These are phyloP conservation scores for Exophiala calicioides DNA, from an alignment of 2,329 filamentous ascomycete genomes.

Conservation along the genomic window DNA sequence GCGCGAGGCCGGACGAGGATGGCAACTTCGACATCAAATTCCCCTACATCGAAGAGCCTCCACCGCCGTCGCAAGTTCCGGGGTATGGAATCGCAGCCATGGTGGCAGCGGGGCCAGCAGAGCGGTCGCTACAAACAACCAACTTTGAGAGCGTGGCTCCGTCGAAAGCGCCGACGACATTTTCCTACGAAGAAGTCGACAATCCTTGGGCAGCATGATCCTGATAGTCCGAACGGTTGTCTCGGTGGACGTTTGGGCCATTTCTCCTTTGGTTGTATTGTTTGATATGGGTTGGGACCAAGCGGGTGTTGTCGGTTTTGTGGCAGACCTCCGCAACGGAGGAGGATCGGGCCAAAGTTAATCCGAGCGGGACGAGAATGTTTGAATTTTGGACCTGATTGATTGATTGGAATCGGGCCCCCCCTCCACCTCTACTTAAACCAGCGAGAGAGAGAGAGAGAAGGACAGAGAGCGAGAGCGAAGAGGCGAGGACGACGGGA, in stretches of 20 bases:
- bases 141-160: background rate
- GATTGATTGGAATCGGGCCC: too few species aligned
- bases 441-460: too few species aligned
- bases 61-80: background rate
- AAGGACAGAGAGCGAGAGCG: too few species aligned
- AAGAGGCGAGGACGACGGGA: constrained; percentile 5
- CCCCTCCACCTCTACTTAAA: too few species aligned
- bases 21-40: constrained; percentile 12
- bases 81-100: constrained; percentile 10
- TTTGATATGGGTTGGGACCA: too few species aligned
- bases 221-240: background rate
- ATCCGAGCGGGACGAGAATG: constrained; percentile 4
- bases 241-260: too few species aligned
- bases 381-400: background rate
- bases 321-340: background rate
- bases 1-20: constrained; percentile 1
- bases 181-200: constrained; percentile 8
- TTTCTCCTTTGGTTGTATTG: too few species aligned
- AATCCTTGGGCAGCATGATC: constrained; percentile 13
- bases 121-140: background rate
- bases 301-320: too few species aligned
- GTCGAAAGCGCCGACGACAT: background rate
- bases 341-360: constrained; percentile 10
- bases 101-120: constrained; percentile 7
- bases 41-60: background rate